phyloP scores from a whole-genome alignment of 768 basidiomycete genomes.

The Mycena floridula region DNA sequence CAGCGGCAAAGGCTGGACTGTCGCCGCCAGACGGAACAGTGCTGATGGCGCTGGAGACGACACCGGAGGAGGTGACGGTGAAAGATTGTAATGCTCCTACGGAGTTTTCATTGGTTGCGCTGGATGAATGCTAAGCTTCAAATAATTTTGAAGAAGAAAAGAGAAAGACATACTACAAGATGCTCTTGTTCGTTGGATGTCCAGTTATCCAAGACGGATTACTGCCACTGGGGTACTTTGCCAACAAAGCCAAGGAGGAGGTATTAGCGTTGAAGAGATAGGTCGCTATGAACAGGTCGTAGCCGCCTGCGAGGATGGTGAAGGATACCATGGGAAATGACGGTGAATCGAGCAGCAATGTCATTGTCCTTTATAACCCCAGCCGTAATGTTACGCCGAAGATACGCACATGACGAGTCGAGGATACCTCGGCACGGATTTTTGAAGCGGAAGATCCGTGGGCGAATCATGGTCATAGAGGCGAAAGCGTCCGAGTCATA shows the following conservation, averaged over 20 bases:
- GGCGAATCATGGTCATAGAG: no score
- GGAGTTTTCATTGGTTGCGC: constrained; percentile 47
- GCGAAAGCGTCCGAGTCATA: no score
- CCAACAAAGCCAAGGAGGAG: constrained; percentile 36
- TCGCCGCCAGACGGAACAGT: constrained; percentile 41
- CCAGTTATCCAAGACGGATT: constrained; percentile 56
- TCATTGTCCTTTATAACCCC: no score
- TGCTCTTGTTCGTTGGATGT: constrained; percentile 45
- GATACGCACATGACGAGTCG: no score
- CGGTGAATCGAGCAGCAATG: no score
- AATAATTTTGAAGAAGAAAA: neutral
- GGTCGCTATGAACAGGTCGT: constrained; percentile 37
- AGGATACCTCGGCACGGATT: no score
- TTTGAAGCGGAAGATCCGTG: no score
- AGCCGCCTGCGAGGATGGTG: constrained; percentile 44
- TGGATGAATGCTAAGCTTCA: constrained; percentile 13
- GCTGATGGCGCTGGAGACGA: constrained; percentile 30
- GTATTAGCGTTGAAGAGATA: constrained; percentile 47
- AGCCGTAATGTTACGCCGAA: no score
- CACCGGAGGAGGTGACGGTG: constrained; percentile 33
- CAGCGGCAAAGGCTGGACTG: constrained; percentile 41
- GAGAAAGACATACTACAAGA: constrained; percentile 47
- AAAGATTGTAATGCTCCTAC: constrained; percentile 48
- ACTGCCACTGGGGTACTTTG: constrained; percentile 37
- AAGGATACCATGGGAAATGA: constrained; percentile 44